Conservation (phyloP, 202 grass and related monocot species). For the Zoysia matrella region DNA sequence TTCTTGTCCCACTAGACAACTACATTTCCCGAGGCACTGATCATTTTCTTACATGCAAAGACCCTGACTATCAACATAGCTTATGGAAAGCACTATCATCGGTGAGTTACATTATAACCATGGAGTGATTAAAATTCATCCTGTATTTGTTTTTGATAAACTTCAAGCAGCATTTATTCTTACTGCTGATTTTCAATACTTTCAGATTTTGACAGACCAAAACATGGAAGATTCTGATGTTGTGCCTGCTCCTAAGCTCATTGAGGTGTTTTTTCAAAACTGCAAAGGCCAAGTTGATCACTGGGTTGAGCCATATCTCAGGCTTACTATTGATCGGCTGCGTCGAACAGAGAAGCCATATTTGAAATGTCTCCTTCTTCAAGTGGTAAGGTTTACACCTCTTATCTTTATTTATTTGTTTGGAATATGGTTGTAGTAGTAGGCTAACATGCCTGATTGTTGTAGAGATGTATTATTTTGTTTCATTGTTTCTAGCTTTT, state of each 20-base stretch:
- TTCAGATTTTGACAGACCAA: conserved; percentile 77
- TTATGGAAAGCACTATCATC: conserved; percentile 76
- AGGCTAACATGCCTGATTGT: conserved; percentile 2
- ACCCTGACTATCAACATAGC: conserved; percentile 84
- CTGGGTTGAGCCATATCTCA: conserved; percentile 87
- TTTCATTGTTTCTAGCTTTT: conserved; percentile 9
- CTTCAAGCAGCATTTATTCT: conserved; percentile 33
- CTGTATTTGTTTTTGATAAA: not conserved
- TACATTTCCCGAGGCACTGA: not conserved
- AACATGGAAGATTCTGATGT: conserved; percentile 92
- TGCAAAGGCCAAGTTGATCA: conserved; percentile 90
- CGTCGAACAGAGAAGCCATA: conserved; percentile 57
- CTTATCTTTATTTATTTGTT: conserved; percentile 25
- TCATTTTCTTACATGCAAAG: conserved; percentile 76
- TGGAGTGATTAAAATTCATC: conserved; percentile 25
- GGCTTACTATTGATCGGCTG: conserved; percentile 67
- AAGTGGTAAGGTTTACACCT: conserved; percentile 63
- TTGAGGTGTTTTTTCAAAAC: conserved; percentile 89
- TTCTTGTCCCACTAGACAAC: conserved; percentile 90
- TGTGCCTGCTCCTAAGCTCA: conserved; percentile 77
- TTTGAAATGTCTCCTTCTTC: conserved; percentile 76
- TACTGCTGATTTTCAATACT: conserved; percentile 20
- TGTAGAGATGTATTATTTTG: conserved; percentile 26
- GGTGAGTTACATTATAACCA: conserved; percentile 52
- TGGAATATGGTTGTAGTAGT: conserved; percentile 29